Evolutionary conservation across 768 basidiomycete genomes (phyloP).

Genomic region (Mycena vulgaris): DNA sequence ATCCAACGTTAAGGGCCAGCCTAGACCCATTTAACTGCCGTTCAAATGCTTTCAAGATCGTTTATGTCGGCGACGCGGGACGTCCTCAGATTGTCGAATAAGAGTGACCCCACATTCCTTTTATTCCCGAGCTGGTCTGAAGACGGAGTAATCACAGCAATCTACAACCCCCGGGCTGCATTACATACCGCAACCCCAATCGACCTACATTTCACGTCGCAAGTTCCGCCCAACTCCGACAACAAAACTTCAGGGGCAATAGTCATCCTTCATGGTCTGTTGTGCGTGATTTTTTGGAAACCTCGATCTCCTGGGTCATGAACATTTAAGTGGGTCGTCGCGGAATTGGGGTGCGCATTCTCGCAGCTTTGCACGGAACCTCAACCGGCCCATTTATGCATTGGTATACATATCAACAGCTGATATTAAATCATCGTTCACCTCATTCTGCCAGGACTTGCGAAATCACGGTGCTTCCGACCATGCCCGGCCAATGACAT

Average conservation of each 20-base stretch:
- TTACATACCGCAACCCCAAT: conserved; percentile 20
- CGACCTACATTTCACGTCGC: conserved; percentile 28
- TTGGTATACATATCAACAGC: conserved; percentile 61
- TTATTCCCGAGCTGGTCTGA: neutral
- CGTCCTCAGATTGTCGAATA: neutral
- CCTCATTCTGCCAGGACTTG: conserved; percentile 69
- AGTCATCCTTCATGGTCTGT: conserved; percentile 75
- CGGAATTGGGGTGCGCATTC: conserved; percentile 91
- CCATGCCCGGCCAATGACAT: conserved; percentile 81
- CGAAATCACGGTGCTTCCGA: conserved; percentile 93
- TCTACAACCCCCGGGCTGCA: neutral
- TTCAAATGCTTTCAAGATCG: neutral
- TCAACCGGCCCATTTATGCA: conserved; percentile 80
- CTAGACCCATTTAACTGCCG: too few relatives aligned
- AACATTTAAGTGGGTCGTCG: conserved; percentile 78
- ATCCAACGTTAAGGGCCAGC: too few relatives aligned
- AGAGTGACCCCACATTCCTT: neutral
- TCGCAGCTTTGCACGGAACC: conserved; percentile 77
- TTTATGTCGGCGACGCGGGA: neutral
- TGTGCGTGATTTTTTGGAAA: conserved; percentile 56
- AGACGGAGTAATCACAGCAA: neutral
- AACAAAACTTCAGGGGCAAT: conserved; percentile 58
- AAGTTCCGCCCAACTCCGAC: conserved; percentile 33
- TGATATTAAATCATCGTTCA: neutral
- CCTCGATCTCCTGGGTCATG: neutral